A percentile compares a stretch with the other conserved stretches of the same genome.
Conservation (phyloP, 176 grass and related monocot genomes). For the Oryza nivara region DNA sequence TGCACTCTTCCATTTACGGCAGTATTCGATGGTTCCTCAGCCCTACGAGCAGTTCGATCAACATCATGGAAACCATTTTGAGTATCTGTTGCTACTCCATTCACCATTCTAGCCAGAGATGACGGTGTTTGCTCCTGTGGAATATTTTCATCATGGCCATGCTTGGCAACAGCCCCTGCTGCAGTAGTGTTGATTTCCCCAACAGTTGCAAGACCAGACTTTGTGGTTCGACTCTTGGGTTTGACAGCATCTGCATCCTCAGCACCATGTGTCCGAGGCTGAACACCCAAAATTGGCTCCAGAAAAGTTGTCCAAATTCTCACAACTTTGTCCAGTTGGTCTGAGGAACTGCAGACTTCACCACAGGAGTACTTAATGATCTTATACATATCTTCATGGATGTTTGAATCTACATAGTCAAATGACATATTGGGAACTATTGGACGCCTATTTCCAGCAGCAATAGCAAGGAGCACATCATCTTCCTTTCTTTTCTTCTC, state of each 20-base stretch:
- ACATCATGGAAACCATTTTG: conserved; percentile 71
- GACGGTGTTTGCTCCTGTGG: conserved; percentile 46
- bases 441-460: conserved; percentile 81
- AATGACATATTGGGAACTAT: conserved; percentile 93
- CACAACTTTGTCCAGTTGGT: conserved; percentile 96
- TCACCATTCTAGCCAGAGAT: conserved; percentile 42
- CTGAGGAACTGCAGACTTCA: conserved; percentile 85
- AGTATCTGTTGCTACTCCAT: conserved; percentile 47
- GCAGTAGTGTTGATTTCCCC: conserved; percentile 58
- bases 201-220: conserved; percentile 53
- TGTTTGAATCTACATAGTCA: conserved; percentile 67
- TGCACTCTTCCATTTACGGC: conserved; percentile 64
- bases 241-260: conserved; percentile 63
- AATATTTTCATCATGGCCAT: conserved; percentile 54
- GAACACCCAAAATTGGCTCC: conserved; percentile 83
- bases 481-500: conserved; percentile 98
- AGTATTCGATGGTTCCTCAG: conserved; percentile 47
- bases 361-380: conserved; percentile 96
- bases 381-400: conserved; percentile 90
- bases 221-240: conserved; percentile 59
- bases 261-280: conserved; percentile 43
- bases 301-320: conserved; percentile 87
- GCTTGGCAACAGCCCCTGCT: conserved; percentile 44
- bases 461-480: conserved; percentile 85
- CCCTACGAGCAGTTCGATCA: conserved; percentile 43